Evolutionary conservation across 331 rosid species (phyloP).

Genomic region (Malus hybrid): DNA sequence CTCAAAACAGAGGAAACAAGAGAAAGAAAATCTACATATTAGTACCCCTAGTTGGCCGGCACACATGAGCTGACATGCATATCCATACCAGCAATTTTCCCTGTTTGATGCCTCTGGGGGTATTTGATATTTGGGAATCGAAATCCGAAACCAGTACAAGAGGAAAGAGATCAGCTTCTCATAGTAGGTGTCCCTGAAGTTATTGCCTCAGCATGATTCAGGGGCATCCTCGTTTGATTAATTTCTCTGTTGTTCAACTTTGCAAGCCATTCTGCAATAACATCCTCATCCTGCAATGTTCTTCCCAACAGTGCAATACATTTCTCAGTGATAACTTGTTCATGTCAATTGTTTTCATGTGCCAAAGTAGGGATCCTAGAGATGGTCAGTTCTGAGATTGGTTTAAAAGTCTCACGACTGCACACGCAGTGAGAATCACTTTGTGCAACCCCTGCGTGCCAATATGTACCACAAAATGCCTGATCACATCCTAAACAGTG

Average conservation of each 20-base stretch:
- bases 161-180: slow-evolving; percentile 74
- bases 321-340: slow-evolving; percentile 66
- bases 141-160: slow-evolving; percentile 76
- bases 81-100: slow-evolving; percentile 97
- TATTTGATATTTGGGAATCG: slow-evolving; percentile 43
- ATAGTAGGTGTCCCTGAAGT: slow-evolving; percentile 40
- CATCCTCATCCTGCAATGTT: slow-evolving; percentile 71
- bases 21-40: neutral
- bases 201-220: slow-evolving; percentile 55
- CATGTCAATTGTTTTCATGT: slow-evolving; percentile 75
- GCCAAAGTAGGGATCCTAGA: slow-evolving; percentile 50
- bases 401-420: slow-evolving; percentile 51
- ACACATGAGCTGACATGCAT: slow-evolving; percentile 79
- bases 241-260: slow-evolving; percentile 66
- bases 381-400: slow-evolving; percentile 45
- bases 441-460: slow-evolving; percentile 46
- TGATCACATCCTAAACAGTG: slow-evolving; percentile 42
- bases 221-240: slow-evolving; percentile 54
- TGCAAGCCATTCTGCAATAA: slow-evolving; percentile 16
- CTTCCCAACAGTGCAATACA: slow-evolving; percentile 73
- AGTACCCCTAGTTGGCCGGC: slow-evolving; percentile 65
- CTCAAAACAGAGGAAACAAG: neutral
- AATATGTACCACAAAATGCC: slow-evolving; percentile 84
- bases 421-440: slow-evolving; percentile 48
- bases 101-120: slow-evolving; percentile 52